phyloP scores from a whole-genome alignment of 225 moss, liverwort and hornwort genomes.

The Straminergon stramineum region DNA sequence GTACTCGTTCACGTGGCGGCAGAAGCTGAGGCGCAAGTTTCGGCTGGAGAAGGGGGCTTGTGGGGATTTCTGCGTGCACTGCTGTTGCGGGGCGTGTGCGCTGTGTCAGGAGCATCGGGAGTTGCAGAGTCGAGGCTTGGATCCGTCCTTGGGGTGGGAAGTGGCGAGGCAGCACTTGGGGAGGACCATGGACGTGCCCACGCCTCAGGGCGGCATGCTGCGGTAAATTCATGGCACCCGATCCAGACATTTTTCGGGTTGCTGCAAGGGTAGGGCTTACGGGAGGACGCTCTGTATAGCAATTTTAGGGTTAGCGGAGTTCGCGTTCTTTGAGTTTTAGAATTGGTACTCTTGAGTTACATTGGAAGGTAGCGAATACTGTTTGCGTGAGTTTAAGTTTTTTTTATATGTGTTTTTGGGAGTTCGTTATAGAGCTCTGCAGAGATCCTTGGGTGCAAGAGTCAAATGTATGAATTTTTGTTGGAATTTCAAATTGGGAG shows the following conservation, averaged over 20 bases:
- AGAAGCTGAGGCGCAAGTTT: slow-evolving; percentile 21
- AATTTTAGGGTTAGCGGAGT: not conserved
- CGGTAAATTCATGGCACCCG: not conserved
- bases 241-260: not conserved
- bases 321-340: no score
- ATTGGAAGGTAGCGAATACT: not conserved
- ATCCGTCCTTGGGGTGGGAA: slow-evolving; percentile 33
- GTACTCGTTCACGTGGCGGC: slow-evolving; percentile 18
- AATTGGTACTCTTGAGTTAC: not conserved
- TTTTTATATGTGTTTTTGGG: not conserved
- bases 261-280: not conserved
- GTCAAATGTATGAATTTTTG: no score
- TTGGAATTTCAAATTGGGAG: not conserved
- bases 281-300: not conserved
- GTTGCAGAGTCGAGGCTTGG: slow-evolving; percentile 11
- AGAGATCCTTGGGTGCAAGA: not conserved
- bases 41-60: slow-evolving; percentile 7
- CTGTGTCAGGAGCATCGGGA: slow-evolving; percentile 40
- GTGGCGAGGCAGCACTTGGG: not conserved
- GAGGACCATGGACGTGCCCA: slow-evolving; percentile 5
- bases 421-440: not conserved
- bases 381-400: not conserved
- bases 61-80: slow-evolving; percentile 34
- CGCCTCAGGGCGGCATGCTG: not conserved
- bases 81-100: slow-evolving; percentile 16